Evolutionary conservation across 768 basidiomycete genomes (phyloP).

Genomic region (Mycena alexandri): DNA sequence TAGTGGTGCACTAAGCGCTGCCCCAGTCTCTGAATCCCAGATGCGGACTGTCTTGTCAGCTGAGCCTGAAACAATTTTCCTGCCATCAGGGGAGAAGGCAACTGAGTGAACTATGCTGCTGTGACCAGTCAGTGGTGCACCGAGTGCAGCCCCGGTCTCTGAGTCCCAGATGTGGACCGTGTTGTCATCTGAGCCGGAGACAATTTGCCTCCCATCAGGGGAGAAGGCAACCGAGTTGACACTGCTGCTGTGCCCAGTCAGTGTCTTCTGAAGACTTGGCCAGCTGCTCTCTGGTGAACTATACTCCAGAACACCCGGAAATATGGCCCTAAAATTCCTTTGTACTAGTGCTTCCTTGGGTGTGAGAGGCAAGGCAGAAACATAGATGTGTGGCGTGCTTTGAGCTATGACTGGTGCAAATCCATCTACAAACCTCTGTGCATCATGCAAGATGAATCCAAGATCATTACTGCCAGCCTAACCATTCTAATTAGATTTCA

Average conservation of each 20-base stretch:
- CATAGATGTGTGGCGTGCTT: background rate
- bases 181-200: background rate
- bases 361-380: background rate
- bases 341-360: background rate
- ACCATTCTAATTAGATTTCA: background rate
- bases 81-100: too few species aligned
- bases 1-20: too few species aligned
- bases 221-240: conserved; percentile 5
- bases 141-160: too few species aligned
- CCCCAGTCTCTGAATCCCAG: too few species aligned
- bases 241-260: background rate
- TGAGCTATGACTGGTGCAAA: conserved; percentile 2
- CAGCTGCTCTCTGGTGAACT: background rate
- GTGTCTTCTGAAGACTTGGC: background rate
- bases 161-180: conserved; percentile 4
- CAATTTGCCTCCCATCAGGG: background rate
- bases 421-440: background rate
- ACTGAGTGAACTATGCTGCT: too few species aligned
- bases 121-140: background rate
- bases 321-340: background rate
- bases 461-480: background rate
- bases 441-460: background rate
- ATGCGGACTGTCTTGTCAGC: too few species aligned
- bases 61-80: too few species aligned
- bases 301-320: background rate